These are phyloP conservation scores for Sphaerulina musiva DNA, from an alignment of 2,329 filamentous ascomycete genomes.

Conservation along the genomic window DNA sequence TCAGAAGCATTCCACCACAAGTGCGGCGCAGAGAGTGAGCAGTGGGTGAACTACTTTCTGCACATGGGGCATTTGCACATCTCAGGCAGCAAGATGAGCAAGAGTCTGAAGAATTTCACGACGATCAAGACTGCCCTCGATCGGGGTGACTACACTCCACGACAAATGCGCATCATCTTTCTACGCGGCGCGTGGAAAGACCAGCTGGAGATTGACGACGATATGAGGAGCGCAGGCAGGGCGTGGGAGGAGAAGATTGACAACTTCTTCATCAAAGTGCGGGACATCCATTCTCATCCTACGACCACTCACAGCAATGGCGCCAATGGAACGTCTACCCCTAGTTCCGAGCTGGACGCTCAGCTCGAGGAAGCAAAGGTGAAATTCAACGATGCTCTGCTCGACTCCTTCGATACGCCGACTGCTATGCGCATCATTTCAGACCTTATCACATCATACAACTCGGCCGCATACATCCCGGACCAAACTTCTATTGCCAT, in stretches of 20 bases:
- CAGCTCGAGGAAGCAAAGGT: constrained; percentile 50
- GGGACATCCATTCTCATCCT: constrained; percentile 39
- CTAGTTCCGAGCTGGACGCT: constrained; percentile 35
- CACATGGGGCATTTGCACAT: constrained; percentile 94
- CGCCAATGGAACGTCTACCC: constrained; percentile 29
- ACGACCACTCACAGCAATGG: constrained; percentile 5
- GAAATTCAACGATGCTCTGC: constrained; percentile 59
- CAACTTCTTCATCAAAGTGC: constrained; percentile 59
- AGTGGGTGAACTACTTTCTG: constrained; percentile 93
- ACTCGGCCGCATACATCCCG: constrained; percentile 48
- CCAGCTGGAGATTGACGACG: constrained; percentile 76
- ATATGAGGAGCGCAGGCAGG: constrained; percentile 62
- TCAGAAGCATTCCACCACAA: constrained; percentile 72
- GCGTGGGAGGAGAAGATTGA: constrained; percentile 76
- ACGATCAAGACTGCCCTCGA: constrained; percentile 78
- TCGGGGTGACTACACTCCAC: constrained; percentile 64
- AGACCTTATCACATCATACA: constrained; percentile 71
- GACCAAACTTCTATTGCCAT: constrained; percentile 47
- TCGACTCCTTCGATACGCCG: constrained; percentile 83
- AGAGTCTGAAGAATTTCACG: constrained; percentile 91
- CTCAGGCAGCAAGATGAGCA: constrained; percentile 89
- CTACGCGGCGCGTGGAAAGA: constrained; percentile 85
- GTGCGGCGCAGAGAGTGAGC: constrained; percentile 39
- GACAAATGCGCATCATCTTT: constrained; percentile 78
- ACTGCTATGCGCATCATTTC: constrained; percentile 70